These are phyloP conservation scores for Boletus pseudo-olivaceus DNA, from an alignment of 768 basidiomycete genomes.

Conservation along the genomic window DNA sequence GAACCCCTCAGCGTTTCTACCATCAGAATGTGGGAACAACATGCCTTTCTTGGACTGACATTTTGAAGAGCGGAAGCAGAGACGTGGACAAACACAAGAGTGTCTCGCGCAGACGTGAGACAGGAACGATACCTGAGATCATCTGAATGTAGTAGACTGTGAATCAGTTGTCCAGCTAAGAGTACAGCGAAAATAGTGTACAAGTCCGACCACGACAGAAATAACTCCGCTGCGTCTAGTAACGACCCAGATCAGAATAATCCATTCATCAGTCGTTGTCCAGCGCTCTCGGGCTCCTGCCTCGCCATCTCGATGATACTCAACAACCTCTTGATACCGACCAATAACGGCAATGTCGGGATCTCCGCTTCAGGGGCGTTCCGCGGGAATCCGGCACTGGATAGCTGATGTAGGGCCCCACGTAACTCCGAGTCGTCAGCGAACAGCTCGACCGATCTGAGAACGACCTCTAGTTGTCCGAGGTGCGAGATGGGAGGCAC, in stretches of 20 bases:
- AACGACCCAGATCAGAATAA: slow-evolving; percentile 39
- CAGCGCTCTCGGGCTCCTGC: slow-evolving; percentile 86
- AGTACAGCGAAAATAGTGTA: slow-evolving; percentile 4
- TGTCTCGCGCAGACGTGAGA: background rate
- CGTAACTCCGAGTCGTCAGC: slow-evolving; percentile 45
- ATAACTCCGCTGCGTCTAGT: background rate
- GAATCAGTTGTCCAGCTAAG: background rate
- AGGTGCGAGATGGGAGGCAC: slow-evolving; percentile 80
- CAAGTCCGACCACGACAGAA: slow-evolving; percentile 7
- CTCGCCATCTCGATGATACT: slow-evolving; percentile 94
- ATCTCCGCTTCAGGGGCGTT: slow-evolving; percentile 41
- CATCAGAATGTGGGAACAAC: slow-evolving; percentile 18
- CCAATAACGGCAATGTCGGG: slow-evolving; percentile 51
- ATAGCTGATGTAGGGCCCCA: slow-evolving; percentile 60
- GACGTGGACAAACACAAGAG: background rate
- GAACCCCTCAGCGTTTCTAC: slow-evolving; percentile 12
- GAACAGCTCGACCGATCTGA: slow-evolving; percentile 81
- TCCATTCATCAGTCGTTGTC: slow-evolving; percentile 61
- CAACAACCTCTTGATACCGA: slow-evolving; percentile 93
- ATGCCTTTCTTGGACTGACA: slow-evolving; percentile 20
- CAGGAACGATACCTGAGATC: background rate
- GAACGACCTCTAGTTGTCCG: slow-evolving; percentile 65
- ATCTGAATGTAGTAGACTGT: background rate
- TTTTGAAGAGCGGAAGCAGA: background rate
- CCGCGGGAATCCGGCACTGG: slow-evolving; percentile 66